These are phyloP conservation scores for Penicillium mononematosum DNA, from an alignment of 495 filamentous ascomycete species.

Conservation along the genomic window DNA sequence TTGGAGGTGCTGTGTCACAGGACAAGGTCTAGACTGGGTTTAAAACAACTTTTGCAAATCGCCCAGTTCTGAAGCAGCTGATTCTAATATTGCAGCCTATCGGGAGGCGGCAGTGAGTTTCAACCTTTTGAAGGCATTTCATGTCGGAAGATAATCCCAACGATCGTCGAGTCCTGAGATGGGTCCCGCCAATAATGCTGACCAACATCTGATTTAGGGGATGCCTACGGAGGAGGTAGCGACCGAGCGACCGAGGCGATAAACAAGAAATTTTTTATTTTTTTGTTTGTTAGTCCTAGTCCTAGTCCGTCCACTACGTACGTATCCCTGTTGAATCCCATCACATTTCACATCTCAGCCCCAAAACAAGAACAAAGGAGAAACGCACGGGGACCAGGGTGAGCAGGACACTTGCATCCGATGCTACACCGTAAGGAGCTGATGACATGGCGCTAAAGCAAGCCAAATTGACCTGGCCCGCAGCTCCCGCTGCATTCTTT, in stretches of 20 bases:
- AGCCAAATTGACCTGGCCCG: slow-evolving; percentile 27
- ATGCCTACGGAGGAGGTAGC: no score
- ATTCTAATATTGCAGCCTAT: slow-evolving; percentile 20
- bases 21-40: slow-evolving; percentile 9
- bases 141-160: slow-evolving; percentile 9
- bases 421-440: slow-evolving; percentile 30
- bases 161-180: slow-evolving; percentile 9
- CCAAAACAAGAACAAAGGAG: slow-evolving; percentile 6
- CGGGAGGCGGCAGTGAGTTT: slow-evolving; percentile 24
- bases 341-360: slow-evolving; percentile 4
- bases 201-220: not conserved
- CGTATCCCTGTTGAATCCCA: not conserved
- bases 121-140: slow-evolving; percentile 7
- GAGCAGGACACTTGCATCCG: slow-evolving; percentile 19
- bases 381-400: slow-evolving; percentile 9
- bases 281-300: not conserved
- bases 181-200: slow-evolving; percentile 1
- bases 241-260: not conserved
- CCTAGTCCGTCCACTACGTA: not conserved
- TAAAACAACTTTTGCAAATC: not conserved
- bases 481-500: slow-evolving; percentile 27
- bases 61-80: slow-evolving; percentile 18
- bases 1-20: slow-evolving; percentile 19
- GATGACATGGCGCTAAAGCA: slow-evolving; percentile 33
- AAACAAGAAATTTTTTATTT: not conserved